A percentile compares a stretch with the other conserved stretches of the same genome.
phyloP scores from a whole-genome alignment of 2,329 filamentous ascomycete genomes.

The Apiospora hydei region DNA sequence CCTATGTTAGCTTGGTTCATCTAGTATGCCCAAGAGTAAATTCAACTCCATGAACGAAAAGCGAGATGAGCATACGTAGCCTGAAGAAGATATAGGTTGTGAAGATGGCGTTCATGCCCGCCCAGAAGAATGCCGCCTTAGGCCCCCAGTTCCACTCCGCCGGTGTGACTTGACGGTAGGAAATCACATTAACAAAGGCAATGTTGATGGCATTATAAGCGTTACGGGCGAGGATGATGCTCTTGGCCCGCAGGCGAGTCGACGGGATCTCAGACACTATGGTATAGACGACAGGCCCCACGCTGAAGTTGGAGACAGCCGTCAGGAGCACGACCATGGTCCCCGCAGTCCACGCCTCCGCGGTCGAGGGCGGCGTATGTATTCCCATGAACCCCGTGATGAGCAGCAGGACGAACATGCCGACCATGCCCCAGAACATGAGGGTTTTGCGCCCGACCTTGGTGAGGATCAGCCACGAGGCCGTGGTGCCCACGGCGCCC shows the following conservation, averaged over 20 bases:
- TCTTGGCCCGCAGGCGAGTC: slow-evolving; percentile 33
- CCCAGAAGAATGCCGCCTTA: slow-evolving; percentile 28
- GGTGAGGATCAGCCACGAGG: slow-evolving; percentile 44
- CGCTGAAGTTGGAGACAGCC: slow-evolving; percentile 49
- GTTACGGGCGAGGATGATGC: slow-evolving; percentile 33
- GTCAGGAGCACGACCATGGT: slow-evolving; percentile 48
- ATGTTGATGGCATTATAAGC: slow-evolving; percentile 49
- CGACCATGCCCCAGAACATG: slow-evolving; percentile 43
- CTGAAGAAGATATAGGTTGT: background rate
- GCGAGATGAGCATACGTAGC: background rate
- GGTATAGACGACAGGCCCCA: slow-evolving; percentile 51
- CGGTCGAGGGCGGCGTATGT: background rate
- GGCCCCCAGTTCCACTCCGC: slow-evolving; percentile 17
- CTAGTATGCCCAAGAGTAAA: background rate
- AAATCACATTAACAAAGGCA: slow-evolving; percentile 41
- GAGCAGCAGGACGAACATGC: slow-evolving; percentile 43
- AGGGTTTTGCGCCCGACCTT: slow-evolving; percentile 46
- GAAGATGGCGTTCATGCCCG: slow-evolving; percentile 13
- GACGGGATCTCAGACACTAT: slow-evolving; percentile 52
- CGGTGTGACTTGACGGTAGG: background rate
- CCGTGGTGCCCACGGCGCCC: slow-evolving; percentile 45
- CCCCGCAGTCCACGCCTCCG: slow-evolving; percentile 40
- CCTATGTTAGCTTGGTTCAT: background rate
- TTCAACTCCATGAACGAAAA: background rate
- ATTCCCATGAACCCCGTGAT: slow-evolving; percentile 43